Conservation (phyloP, 306 rosid genomes). For the Trifolium pratense region DNA sequence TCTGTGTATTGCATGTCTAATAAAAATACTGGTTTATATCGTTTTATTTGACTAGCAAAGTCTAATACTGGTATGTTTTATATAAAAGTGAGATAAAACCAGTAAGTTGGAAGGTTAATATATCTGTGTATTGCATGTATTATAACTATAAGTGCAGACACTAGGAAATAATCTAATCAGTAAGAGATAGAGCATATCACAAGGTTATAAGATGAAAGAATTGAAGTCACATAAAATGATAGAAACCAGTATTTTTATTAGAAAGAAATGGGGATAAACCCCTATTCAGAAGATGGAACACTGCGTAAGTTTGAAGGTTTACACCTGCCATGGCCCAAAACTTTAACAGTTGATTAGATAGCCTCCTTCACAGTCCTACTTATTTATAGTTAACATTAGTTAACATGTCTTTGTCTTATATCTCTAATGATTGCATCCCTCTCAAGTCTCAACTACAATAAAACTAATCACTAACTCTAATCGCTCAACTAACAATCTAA, state of each 20-base stretch:
- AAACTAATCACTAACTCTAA: background rate
- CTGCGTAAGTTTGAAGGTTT: background rate
- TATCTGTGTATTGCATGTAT: background rate
- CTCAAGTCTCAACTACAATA: background rate
- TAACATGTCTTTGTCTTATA: background rate
- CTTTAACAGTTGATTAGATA: background rate
- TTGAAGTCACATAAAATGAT: background rate
- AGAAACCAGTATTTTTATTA: background rate
- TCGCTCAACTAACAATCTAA: background rate
- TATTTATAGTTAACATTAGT: background rate
- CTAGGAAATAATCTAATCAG: conserved; percentile 15
- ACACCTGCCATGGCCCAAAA: background rate
- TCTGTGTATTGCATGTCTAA: background rate
- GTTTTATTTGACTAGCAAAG: too few species aligned
- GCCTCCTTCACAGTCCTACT: background rate
- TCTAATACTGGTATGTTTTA: conserved; percentile 18
- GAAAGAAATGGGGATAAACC: background rate
- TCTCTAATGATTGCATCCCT: background rate
- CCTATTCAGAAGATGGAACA: background rate
- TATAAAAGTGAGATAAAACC: conserved; percentile 25
- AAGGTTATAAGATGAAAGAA: conserved; percentile 8
- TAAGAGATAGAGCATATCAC: conserved; percentile 3
- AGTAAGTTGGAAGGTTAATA: conserved; percentile 10
- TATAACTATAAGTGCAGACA: background rate
- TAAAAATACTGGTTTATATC: too few species aligned